Evolutionary conservation across 83 land plant genomes (phyloP), one percentile per base, ranked within the genome.

Genomic region (Picea abies): DNA sequence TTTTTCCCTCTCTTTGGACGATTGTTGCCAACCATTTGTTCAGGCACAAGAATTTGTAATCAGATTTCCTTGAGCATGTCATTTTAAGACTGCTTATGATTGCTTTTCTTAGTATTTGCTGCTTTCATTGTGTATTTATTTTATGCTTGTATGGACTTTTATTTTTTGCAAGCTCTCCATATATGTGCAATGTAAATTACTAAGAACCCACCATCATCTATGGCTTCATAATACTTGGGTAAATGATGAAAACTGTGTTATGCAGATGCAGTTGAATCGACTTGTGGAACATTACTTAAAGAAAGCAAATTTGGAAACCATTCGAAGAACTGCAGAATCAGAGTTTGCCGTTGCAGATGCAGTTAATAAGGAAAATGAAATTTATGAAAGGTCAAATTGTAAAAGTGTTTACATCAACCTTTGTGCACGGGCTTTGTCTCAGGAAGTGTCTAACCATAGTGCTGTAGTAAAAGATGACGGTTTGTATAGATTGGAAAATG

Each of bases 221-320:
- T 41, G 56, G 11, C 47, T 39, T 72, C 56, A 20, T 22, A 41
- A 73, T 73, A 39, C 26, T 73, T 20, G 47, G 11, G 7, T n/a
- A 73, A 3, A 20, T 77, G 79, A 35, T 76, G 64, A 32, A 71
- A 63, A 52, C 56, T 16, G 49, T 84, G 22, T 79, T 26, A 32
- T 88, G 71, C 96, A 98, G 99, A 73, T 92, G 62, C 99, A 98
- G 79, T 90, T 98, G 84, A 92, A 96, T 83, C 95, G 99, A 20
- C 78, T 98, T 23, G 63, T 93, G 37, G 99, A 98, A 82, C 89
- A 87, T 84, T 89, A 90, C 76, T 81, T 98, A 80, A 92, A 82
- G 84, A 87, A 88, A 79, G 85, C 94, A 83, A 85, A 91, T 81
- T 71, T 87, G 16, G 70, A 90, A 61, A 81, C 80, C 62, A 84